Base-by-base conservation (phyloP, 1,284 basidiomycete species). In the Pulveroboletus ridleyi region DNA sequence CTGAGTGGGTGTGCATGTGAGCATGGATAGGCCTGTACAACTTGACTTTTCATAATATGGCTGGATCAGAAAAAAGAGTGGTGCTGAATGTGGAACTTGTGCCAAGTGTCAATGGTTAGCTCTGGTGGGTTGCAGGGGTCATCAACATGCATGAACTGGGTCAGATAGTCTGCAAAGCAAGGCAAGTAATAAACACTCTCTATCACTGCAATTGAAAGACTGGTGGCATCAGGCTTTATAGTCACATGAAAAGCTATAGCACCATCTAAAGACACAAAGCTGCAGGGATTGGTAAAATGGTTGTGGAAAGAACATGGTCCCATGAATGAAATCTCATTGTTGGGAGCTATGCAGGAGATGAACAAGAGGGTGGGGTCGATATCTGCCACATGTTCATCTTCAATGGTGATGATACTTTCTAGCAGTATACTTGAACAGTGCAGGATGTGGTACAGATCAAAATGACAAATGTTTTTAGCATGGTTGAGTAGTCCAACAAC, bases 371-470 rank as follows among this genome's bases (percentile, higher is more conserved):
- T 57, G 14, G 55, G 44, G 6, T 62, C 23, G 2, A 50, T 33
- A 11, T 9, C 61, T 15, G 46, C 47, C 8, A 62, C 3, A 0
- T 13, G 11, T 41, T 15, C 10, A n/a, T 56, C 46, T 33, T 41
- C 54, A 20, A 15, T 6, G 20, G 22, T 23, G 15, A 61, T 25
- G n/a, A 47, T 41, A 14, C 23, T 18, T 18, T 62, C 46, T 7
- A 62, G 54, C 18, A 33, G 60, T 8, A 18, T n/a, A n/a, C 9
- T 41, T 22, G 46, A 57, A 39, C 7, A 2, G 11, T 4, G 2
- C 9, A 62, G 39, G 42, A 50, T 42, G 11, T 49, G 63, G 23
- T 58, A 59, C 15, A 58, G 59, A 23, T 61, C 42, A 33, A 61
- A 64, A 20, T n/a, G 18, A 13, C 15, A 15, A 2, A 61, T 61